A percentile compares a stretch with the other conserved stretches of the same genome.
phyloP scores from a whole-genome alignment of 2,329 filamentous ascomycete genomes.

The Metarhizium rileyi region DNA sequence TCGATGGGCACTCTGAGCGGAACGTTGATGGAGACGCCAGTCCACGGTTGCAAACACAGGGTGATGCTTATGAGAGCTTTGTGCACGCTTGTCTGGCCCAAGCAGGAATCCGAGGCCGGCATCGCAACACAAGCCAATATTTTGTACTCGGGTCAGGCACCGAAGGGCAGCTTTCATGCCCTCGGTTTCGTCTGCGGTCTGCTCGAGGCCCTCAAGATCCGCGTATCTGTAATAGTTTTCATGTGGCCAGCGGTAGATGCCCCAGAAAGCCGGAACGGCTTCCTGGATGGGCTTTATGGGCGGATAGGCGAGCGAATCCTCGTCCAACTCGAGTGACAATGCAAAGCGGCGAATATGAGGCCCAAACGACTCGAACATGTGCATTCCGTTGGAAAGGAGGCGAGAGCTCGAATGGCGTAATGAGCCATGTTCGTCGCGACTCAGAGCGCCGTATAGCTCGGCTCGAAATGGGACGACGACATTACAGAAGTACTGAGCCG shows the following conservation, averaged over 20 bases:
- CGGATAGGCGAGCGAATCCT: constrained; percentile 38
- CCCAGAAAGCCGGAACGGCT: constrained; percentile 49
- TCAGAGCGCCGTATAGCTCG: constrained; percentile 43
- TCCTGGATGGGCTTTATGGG: constrained; percentile 47
- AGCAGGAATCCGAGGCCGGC: constrained; percentile 58
- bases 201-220: constrained; percentile 49
- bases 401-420: constrained; percentile 10
- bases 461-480: constrained; percentile 57
- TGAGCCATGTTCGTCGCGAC: constrained; percentile 12
- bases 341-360: constrained; percentile 52
- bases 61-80: constrained; percentile 28
- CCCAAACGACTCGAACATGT: constrained; percentile 52
- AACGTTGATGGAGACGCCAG: constrained; percentile 15
- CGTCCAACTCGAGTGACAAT: constrained; percentile 58
- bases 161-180: constrained; percentile 52
- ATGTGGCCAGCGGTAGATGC: constrained; percentile 55
- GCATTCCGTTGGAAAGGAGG: constrained; percentile 40
- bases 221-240: constrained; percentile 49
- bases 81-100: constrained; percentile 47
- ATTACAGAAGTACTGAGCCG: constrained; percentile 48
- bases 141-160: constrained; percentile 43
- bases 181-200: constrained; percentile 52
- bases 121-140: constrained; percentile 59
- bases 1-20: neutral
- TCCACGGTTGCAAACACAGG: constrained; percentile 26